These are phyloP conservation scores for Pisolithus orientalis DNA, from an alignment of 768 basidiomycete genomes.

Conservation along the genomic window DNA sequence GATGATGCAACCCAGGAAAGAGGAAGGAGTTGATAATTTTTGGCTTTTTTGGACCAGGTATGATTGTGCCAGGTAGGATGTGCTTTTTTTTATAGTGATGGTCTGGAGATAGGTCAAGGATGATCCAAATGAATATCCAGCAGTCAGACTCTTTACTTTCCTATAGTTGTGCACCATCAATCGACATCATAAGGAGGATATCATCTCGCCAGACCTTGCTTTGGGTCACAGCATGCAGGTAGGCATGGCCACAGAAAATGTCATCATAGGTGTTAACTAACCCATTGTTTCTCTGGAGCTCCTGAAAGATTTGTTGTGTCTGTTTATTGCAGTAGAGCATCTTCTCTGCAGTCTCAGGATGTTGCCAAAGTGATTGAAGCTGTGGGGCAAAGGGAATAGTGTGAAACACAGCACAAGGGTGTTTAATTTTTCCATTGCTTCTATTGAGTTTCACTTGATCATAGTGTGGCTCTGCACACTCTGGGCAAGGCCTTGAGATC, in stretches of 20 bases:
- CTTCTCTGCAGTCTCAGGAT: neutral
- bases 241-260: neutral
- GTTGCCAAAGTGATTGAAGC: neutral
- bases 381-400: neutral
- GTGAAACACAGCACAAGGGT: neutral
- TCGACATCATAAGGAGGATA: constrained; percentile 28
- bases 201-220: constrained; percentile 12
- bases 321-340: neutral
- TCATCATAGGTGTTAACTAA: neutral
- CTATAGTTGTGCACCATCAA: constrained; percentile 34
- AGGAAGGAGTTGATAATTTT: constrained; percentile 25
- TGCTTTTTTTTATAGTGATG: constrained; percentile 7
- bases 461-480: neutral
- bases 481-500: neutral
- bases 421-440: no score
- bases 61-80: constrained; percentile 24
- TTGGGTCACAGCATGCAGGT: neutral
- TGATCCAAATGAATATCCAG: constrained; percentile 26
- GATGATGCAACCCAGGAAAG: constrained; percentile 8
- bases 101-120: constrained; percentile 13
- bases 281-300: neutral
- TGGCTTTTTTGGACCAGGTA: constrained; percentile 30
- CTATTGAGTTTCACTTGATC: neutral
- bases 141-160: constrained; percentile 23
- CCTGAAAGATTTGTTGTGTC: neutral